These are phyloP conservation scores for Edaphochlamys debaryana DNA, from an alignment of 139 green algal genomes.

Conservation along the genomic window DNA sequence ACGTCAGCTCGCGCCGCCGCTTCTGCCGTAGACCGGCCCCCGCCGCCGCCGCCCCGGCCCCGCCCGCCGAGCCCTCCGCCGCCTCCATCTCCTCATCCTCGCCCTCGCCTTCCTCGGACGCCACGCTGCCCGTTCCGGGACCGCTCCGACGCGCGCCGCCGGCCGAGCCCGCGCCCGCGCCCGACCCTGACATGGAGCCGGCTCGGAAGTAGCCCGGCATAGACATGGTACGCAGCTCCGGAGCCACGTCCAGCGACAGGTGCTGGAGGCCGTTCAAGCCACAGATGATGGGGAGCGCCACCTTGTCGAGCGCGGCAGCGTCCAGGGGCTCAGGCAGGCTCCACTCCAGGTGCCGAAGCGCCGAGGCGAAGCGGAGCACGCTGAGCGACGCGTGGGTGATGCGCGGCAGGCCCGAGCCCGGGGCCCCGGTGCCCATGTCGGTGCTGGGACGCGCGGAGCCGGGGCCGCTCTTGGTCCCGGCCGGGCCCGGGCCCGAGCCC, in stretches of 20 bases:
- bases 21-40: neutral
- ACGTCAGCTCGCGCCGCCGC: neutral
- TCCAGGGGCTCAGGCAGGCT: slow-evolving; percentile 3
- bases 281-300: neutral
- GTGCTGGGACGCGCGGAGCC: no score
- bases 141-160: neutral
- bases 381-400: slow-evolving; percentile 1
- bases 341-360: slow-evolving; percentile 38
- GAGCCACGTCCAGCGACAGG: slow-evolving; percentile 4
- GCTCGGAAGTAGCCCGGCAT: no score
- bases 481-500: no score
- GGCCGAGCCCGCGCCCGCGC: neutral
- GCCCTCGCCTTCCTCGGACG: neutral
- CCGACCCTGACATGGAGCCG: no score
- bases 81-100: neutral
- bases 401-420: no score
- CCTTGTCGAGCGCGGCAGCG: neutral
- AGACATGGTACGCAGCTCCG: slow-evolving; percentile 15
- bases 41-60: neutral
- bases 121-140: no score
- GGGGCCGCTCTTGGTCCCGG: no score
- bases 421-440: no score
- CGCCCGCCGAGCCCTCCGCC: neutral
- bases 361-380: neutral
- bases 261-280: slow-evolving; percentile 11